Evolutionary conservation across 2,329 filamentous ascomycete species (phyloP).

Genomic region (Xenosphaeropsis pyriputrescens): DNA sequence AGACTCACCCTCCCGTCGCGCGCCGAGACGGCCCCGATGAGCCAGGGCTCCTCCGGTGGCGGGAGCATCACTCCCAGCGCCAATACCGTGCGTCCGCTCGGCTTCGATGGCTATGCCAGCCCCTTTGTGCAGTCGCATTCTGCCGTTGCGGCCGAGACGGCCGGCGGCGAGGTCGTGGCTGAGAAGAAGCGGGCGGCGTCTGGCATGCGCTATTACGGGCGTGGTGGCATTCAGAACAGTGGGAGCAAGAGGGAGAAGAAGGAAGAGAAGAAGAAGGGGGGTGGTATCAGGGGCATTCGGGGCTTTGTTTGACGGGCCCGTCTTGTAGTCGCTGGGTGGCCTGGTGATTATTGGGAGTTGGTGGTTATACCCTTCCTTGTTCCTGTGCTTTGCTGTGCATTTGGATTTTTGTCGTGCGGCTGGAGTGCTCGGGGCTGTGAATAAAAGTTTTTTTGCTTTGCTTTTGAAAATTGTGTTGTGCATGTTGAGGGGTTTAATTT

Average conservation of each 20-base stretch:
- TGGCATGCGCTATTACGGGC: conserved; percentile 7
- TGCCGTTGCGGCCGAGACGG: conserved; percentile 13
- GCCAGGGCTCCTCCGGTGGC: conserved; percentile 2
- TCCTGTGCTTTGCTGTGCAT: too few relatives aligned
- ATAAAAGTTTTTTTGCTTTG: too few relatives aligned
- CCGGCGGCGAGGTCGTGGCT: conserved; percentile 38
- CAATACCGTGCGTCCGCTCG: not conserved
- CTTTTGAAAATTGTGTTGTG: too few relatives aligned
- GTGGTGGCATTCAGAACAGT: conserved; percentile 31
- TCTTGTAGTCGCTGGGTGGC: not conserved
- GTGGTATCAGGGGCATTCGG: conserved; percentile 25
- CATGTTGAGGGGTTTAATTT: too few relatives aligned
- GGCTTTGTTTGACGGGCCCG: conserved; percentile 4
- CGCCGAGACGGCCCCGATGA: not conserved
- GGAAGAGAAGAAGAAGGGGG: conserved; percentile 28
- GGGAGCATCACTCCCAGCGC: not conserved
- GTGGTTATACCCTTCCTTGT: not conserved
- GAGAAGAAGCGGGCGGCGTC: conserved; percentile 23
- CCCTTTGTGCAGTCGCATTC: conserved; percentile 2
- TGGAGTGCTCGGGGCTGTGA: too few relatives aligned
- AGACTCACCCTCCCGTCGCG: not conserved
- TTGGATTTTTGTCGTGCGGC: too few relatives aligned
- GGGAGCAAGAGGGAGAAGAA: conserved; percentile 6
- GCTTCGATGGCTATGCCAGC: not conserved
- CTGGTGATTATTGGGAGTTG: not conserved